Percentiles rank a stretch among this genome's conserved stretches.
Conservation (phyloP, 1,139 yeast genomes). For the Debaryomyces singareniensis region DNA sequence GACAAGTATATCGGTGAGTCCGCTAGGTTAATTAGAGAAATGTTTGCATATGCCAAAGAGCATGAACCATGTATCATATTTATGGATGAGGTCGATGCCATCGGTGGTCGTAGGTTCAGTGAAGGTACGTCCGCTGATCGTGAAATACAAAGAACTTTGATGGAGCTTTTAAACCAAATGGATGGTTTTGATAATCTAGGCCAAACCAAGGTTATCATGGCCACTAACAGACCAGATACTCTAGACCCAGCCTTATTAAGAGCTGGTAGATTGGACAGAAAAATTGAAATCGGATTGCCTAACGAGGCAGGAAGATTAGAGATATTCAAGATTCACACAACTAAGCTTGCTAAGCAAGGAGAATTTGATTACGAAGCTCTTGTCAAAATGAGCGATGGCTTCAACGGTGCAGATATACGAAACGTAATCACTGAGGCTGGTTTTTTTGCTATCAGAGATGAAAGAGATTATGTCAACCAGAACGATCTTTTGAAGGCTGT, state of each 20-base stretch:
- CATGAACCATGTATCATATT: constrained; percentile 98
- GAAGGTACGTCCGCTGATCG: constrained; percentile 99
- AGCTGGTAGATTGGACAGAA: constrained; percentile 97
- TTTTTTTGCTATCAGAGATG: constrained; percentile 96
- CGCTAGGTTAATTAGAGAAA: constrained; percentile 93
- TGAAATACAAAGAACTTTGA: constrained; percentile 96
- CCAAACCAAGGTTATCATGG: constrained; percentile 97
- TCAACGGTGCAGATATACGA: constrained; percentile 98
- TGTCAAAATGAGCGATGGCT: constrained; percentile 97
- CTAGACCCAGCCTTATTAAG: constrained; percentile 97
- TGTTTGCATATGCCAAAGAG: constrained; percentile 97
- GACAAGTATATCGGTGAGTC: constrained; percentile 98
- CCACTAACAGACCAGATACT: constrained; percentile 98
- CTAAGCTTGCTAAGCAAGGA: constrained; percentile 83
- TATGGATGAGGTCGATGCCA: constrained; percentile 99
- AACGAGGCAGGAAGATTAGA: constrained; percentile 95
- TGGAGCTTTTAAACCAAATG: constrained; percentile 98
- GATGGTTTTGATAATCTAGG: constrained; percentile 98
- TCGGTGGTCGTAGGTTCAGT: constrained; percentile 96
- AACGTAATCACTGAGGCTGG: constrained; percentile 99
- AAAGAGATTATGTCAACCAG: constrained; percentile 89
- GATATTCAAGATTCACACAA: constrained; percentile 89
- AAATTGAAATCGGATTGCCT: constrained; percentile 93
- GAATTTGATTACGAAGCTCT: constrained; percentile 97
- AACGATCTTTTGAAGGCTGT: constrained; percentile 97